Evolutionary conservation across 106 monocot species (phyloP).

Genomic region (Platanthera zijinensis): DNA sequence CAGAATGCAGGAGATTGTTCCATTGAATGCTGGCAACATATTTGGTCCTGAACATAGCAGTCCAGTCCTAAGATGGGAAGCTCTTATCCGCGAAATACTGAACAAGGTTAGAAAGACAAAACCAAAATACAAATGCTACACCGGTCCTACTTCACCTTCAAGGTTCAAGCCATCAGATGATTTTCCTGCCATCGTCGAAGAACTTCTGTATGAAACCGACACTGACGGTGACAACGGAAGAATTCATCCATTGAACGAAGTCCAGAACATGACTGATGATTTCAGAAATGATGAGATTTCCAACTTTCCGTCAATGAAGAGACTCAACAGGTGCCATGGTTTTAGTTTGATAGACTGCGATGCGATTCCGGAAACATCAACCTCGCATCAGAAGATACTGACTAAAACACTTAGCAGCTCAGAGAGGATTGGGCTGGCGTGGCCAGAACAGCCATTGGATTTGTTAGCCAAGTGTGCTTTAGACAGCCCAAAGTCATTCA

Average conservation of each 20-base stretch:
- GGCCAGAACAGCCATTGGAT: conserved; percentile 86
- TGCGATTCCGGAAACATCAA: conserved; percentile 3
- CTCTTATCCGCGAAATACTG: conserved; percentile 63
- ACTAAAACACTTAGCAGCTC: conserved; percentile 50
- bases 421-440: conserved; percentile 67
- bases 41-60: conserved; percentile 72
- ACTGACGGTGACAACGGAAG: conserved; percentile 43
- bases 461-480: conserved; percentile 23
- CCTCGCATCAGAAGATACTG: conserved; percentile 26
- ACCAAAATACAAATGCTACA: conserved; percentile 56
- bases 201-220: conserved; percentile 36
- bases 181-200: conserved; percentile 11
- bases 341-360: conserved; percentile 27
- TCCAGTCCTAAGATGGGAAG: conserved; percentile 69
- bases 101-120: conserved; percentile 33
- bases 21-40: conserved; percentile 86
- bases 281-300: too few relatives aligned
- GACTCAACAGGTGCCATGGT: conserved; percentile 27
- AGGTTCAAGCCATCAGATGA: conserved; percentile 60
- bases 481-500: conserved; percentile 21
- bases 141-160: conserved; percentile 84
- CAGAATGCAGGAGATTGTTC: conserved; percentile 91
- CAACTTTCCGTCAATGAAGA: conserved; percentile 17
- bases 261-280: not conserved
- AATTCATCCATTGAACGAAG: conserved; percentile 17